Conservation (phyloP, 208 protist species). For the Leishmania mexicana region DNA sequence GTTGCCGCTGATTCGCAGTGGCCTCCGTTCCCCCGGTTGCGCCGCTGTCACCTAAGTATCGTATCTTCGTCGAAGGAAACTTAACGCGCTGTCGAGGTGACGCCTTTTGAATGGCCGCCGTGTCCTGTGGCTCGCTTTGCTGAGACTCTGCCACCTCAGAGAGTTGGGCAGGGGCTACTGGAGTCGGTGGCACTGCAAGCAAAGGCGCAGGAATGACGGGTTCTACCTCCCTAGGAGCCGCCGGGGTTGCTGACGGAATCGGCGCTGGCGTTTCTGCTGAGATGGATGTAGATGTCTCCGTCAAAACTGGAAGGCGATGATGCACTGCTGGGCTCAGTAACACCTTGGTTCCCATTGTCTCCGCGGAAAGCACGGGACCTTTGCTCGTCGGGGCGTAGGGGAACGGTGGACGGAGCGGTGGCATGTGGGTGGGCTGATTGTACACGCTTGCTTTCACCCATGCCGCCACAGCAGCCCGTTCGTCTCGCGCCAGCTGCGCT, state of each 20-base stretch:
- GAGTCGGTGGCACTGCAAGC: neutral
- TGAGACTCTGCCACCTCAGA: neutral
- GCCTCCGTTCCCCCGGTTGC: neutral
- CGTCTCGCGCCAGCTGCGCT: conserved; percentile 24
- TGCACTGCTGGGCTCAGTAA: conserved; percentile 8
- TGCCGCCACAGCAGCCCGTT: conserved; percentile 26
- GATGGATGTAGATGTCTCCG: neutral
- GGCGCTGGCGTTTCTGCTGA: neutral
- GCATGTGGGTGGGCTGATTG: conserved; percentile 36
- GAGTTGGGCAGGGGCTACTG: neutral
- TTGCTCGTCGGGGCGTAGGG: conserved; percentile 19
- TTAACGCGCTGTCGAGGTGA: conserved; percentile 11
- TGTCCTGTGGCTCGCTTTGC: conserved; percentile 1
- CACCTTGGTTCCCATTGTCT: conserved; percentile 24
- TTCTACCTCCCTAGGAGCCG: neutral
- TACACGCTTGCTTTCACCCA: conserved; percentile 49
- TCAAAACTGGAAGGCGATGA: neutral
- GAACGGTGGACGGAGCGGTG: conserved; percentile 39
- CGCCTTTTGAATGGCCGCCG: neutral
- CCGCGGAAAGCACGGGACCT: conserved; percentile 25
- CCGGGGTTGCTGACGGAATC: neutral
- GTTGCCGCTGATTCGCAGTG: neutral
- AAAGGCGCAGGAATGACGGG: neutral
- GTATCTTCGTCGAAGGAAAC: conserved; percentile 30
- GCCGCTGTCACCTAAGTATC: conserved; percentile 9